These are phyloP conservation scores for Coprinopsis marcescibilis DNA, from an alignment of 768 basidiomycete genomes.

Conservation along the genomic window DNA sequence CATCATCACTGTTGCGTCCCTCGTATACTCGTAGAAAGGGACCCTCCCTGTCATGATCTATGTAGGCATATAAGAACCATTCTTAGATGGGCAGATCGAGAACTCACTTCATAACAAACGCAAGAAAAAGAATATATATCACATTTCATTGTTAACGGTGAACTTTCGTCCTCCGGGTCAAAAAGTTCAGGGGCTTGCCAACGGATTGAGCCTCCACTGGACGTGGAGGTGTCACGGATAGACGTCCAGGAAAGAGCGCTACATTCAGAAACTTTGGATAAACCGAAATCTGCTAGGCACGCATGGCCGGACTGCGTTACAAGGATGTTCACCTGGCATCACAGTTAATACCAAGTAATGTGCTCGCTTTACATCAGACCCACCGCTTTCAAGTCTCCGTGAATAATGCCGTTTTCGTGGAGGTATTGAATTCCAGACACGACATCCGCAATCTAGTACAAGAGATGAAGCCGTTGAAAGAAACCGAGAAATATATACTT, in stretches of 20 bases:
- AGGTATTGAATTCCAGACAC: conserved; percentile 26
- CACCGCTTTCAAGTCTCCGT: conserved; percentile 33
- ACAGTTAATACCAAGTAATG: too few species aligned
- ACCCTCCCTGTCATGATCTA: conserved; percentile 22
- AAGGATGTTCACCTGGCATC: conserved; percentile 38
- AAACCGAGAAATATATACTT: not conserved
- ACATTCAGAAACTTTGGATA: conserved; percentile 24
- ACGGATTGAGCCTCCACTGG: conserved; percentile 25
- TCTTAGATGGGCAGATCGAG: not conserved
- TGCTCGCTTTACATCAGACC: not conserved
- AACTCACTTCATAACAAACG: conserved; percentile 31
- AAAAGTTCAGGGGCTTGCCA: conserved; percentile 34
- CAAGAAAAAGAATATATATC: conserved; percentile 40
- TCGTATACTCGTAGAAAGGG: conserved; percentile 21
- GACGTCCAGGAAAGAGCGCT: conserved; percentile 15
- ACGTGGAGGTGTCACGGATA: conserved; percentile 14
- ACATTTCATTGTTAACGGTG: conserved; percentile 13
- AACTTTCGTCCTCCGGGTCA: conserved; percentile 16
- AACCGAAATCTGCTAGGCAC: conserved; percentile 47
- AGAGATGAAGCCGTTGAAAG: not conserved
- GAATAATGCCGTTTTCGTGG: conserved; percentile 29
- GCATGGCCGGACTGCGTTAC: conserved; percentile 34
- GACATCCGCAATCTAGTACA: conserved; percentile 23
- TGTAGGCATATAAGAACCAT: not conserved
- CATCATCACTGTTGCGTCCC: conserved; percentile 18